These are phyloP conservation scores for Colletotrichum lindemuthianum DNA, from an alignment of 2,329 filamentous ascomycete species.

Conservation along the genomic window DNA sequence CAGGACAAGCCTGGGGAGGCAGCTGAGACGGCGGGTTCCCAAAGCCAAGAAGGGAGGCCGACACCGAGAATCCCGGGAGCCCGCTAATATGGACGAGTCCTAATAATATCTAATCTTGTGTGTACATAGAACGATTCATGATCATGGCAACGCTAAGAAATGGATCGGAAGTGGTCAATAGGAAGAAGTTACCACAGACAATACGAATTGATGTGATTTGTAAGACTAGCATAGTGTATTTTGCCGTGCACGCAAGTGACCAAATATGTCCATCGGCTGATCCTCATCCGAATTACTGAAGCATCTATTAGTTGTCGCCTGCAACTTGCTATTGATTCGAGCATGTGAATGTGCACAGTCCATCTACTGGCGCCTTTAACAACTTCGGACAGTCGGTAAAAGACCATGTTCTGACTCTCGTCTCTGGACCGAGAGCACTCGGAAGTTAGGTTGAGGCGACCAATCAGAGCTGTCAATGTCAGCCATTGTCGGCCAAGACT, in stretches of 20 bases:
- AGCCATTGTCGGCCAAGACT: slow-evolving; percentile 15
- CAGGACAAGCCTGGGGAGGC: slow-evolving; percentile 32
- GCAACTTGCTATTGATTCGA: no score
- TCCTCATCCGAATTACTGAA: no score
- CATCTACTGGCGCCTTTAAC: no score
- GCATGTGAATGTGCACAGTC: no score
- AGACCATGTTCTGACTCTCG: no score
- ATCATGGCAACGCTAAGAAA: slow-evolving; percentile 34
- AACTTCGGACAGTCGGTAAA: no score
- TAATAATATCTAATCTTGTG: slow-evolving; percentile 45
- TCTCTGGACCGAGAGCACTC: slow-evolving; percentile 39
- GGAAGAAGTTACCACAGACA: slow-evolving; percentile 32
- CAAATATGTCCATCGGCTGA: no score
- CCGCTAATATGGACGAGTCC: slow-evolving; percentile 34
- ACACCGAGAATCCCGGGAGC: slow-evolving; percentile 32
- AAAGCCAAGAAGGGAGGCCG: slow-evolving; percentile 27
- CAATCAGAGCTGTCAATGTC: slow-evolving; percentile 41
- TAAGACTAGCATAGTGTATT: neutral
- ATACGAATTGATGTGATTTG: slow-evolving; percentile 33
- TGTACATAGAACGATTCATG: slow-evolving; percentile 42
- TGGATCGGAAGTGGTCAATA: slow-evolving; percentile 34
- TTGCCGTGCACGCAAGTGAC: no score
- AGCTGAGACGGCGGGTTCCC: slow-evolving; percentile 25
- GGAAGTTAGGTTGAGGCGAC: slow-evolving; percentile 38
- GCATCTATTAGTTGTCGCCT: no score